These are phyloP conservation scores for Chaetomiaceae sp. DNA, from an alignment of 2,329 filamentous ascomycete species.

Conservation along the genomic window DNA sequence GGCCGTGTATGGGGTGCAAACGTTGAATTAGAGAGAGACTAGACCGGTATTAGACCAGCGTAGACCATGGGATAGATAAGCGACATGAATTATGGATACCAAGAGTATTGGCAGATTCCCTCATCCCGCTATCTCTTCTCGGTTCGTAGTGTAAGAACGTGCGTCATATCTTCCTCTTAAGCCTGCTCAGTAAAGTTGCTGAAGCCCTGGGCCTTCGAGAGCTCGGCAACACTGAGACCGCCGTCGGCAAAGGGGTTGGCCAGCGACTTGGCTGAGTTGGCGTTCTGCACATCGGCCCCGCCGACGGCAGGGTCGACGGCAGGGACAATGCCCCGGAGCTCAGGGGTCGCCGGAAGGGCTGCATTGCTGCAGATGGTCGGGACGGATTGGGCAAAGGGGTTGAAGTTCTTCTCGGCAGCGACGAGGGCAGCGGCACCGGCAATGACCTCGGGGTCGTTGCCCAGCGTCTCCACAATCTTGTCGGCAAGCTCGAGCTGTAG, in stretches of 20 bases:
- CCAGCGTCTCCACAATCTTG: conserved; percentile 58
- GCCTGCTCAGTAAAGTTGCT: conserved; percentile 50
- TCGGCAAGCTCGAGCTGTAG: conserved; percentile 57
- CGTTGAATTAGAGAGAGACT: not conserved
- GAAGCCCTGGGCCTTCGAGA: conserved; percentile 59
- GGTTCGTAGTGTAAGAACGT: too few relatives aligned
- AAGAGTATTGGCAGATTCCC: too few relatives aligned
- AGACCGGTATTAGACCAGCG: too few relatives aligned
- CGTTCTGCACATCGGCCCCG: conserved; percentile 55
- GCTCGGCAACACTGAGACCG: conserved; percentile 62
- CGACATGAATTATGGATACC: too few relatives aligned
- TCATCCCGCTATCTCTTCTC: too few relatives aligned
- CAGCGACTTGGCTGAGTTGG: conserved; percentile 51
- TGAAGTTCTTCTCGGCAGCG: conserved; percentile 69
- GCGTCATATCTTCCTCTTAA: conserved; percentile 2
- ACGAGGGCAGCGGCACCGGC: conserved; percentile 60
- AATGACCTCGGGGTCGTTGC: conserved; percentile 55
- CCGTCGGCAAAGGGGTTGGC: conserved; percentile 51
- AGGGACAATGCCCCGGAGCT: conserved; percentile 62
- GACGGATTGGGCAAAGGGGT: conserved; percentile 57
- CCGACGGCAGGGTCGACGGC: conserved; percentile 61
- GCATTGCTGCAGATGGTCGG: conserved; percentile 62
- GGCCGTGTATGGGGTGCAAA: conserved; percentile 15
- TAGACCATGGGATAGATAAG: too few relatives aligned
- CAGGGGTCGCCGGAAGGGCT: conserved; percentile 54